phyloP scores from a whole-genome alignment of 2,329 filamentous ascomycete genomes.

The Mariannaea sp. region DNA sequence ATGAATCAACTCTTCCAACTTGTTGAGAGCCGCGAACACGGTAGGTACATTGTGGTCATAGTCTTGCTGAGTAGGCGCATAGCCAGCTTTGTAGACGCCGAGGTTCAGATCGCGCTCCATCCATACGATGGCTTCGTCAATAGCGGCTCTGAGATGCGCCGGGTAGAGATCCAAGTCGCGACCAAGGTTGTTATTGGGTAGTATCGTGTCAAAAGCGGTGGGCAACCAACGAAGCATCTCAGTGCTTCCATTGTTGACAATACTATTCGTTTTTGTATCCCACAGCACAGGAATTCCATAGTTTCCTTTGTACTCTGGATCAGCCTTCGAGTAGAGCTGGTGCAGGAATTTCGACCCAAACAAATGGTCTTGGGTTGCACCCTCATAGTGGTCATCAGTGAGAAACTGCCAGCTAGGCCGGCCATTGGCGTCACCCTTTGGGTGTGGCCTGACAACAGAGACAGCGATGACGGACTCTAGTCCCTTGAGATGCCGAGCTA shows the following conservation, averaged over 20 bases:
- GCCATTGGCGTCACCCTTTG: too few species aligned
- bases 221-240: conserved; percentile 89
- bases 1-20: conserved; percentile 62
- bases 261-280: conserved; percentile 69
- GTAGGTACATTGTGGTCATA: conserved; percentile 66
- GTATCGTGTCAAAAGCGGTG: conserved; percentile 68
- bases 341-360: too few species aligned
- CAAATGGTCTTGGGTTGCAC: conserved; percentile 68
- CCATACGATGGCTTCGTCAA: conserved; percentile 71
- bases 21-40: conserved; percentile 68
- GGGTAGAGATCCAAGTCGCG: conserved; percentile 71
- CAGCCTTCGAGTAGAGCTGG: conserved; percentile 73
- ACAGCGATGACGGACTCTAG: conserved; percentile 71
- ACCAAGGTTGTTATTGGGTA: conserved; percentile 55
- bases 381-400: conserved; percentile 65
- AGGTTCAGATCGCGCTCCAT: conserved; percentile 61
- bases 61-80: conserved; percentile 66
- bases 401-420: too few species aligned
- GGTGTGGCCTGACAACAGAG: too few species aligned
- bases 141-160: conserved; percentile 54
- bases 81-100: conserved; percentile 62
- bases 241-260: conserved; percentile 82
- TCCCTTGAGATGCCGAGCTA: conserved; percentile 73
- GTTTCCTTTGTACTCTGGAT: conserved; percentile 69
- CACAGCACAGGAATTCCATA: conserved; percentile 77